A percentile compares a stretch with the other conserved stretches of the same genome.
phyloP scores from a whole-genome alignment of 2,329 filamentous ascomycete species.

The Fusarium sp. region DNA sequence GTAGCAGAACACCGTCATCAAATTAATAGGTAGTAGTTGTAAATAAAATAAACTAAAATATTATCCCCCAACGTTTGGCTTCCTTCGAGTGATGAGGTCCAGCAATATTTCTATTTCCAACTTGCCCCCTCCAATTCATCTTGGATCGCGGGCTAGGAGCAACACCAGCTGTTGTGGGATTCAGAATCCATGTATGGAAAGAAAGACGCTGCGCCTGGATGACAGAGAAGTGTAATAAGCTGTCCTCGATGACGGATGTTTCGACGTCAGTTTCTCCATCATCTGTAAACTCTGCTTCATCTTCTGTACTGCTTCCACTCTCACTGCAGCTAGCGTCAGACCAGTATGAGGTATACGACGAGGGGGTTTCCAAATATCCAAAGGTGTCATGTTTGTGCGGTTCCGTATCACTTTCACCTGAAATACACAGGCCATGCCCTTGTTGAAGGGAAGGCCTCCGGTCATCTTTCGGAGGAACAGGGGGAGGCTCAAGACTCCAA shows the following conservation, averaged over 20 bases:
- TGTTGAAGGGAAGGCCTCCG: not conserved
- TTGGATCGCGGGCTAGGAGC: not conserved
- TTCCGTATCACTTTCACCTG: not conserved
- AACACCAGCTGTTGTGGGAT: not conserved
- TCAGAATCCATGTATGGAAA: not conserved
- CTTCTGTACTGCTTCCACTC: not conserved
- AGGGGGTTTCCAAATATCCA: not conserved
- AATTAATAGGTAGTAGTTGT: not conserved
- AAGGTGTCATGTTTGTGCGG: not conserved
- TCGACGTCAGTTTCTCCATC: not conserved
- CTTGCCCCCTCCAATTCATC: not conserved
- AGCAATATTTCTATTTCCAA: not conserved
- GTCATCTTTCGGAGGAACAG: not conserved
- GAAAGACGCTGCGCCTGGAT: not conserved
- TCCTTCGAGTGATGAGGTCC: not conserved
- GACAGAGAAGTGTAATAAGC: not conserved
- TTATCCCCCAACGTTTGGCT: not conserved
- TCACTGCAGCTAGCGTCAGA: not conserved
- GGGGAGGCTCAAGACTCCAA: not conserved
- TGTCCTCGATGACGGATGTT: not conserved
- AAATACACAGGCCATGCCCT: not conserved
- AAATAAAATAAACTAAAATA: not conserved
- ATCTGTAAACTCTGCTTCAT: not conserved
- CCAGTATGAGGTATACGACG: not conserved
- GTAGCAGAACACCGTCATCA: rapidly evolving